These are phyloP conservation scores for Backusella westeae DNA, from an alignment of 192 early-diverging fungal species.

Conservation along the genomic window DNA sequence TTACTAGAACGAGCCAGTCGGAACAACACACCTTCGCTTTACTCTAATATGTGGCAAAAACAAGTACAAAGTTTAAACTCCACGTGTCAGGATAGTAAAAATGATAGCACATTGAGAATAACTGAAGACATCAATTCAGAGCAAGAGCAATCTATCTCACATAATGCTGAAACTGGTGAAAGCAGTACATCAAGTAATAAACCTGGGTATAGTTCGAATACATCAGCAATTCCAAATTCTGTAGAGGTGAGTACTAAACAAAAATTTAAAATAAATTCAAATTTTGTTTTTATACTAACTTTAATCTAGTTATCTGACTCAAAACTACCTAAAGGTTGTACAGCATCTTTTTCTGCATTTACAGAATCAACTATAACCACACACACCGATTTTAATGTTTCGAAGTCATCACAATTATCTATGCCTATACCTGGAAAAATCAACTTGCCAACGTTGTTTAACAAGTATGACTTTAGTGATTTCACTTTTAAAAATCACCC, in stretches of 20 bases:
- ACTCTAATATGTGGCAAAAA: constrained; percentile 89
- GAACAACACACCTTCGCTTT: constrained; percentile 51
- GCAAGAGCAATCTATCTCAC: background rate
- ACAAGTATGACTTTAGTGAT: background rate
- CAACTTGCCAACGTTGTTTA: background rate
- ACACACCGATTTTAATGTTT: background rate
- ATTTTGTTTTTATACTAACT: background rate
- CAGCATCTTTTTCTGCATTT: background rate
- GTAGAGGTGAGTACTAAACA: background rate
- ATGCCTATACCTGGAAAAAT: background rate
- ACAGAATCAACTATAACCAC: background rate
- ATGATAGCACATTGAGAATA: background rate
- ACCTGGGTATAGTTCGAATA: background rate
- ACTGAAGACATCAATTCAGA: background rate
- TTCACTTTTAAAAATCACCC: background rate
- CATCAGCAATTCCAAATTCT: background rate
- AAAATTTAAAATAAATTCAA: background rate
- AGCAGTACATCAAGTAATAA: background rate
- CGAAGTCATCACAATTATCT: background rate
- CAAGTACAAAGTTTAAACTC: constrained; percentile 61
- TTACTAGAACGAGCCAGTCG: constrained; percentile 47
- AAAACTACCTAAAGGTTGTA: background rate
- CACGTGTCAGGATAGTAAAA: background rate
- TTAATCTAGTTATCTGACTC: background rate
- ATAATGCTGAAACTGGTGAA: background rate